phyloP scores from a whole-genome alignment of 805 yeast species.

The Huiozyma naganishii region DNA sequence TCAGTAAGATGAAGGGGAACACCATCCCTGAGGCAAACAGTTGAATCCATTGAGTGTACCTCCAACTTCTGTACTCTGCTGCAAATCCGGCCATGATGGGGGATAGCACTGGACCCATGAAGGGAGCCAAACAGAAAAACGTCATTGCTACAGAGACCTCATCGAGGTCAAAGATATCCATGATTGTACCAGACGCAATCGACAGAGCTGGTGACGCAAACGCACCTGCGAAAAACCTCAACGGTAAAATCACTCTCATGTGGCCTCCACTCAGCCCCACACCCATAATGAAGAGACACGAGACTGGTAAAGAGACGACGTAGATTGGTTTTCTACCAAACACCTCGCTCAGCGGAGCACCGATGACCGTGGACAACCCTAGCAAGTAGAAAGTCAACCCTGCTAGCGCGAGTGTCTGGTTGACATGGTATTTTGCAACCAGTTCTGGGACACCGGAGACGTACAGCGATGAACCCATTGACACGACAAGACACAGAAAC shows the following conservation, averaged over 20 bases:
- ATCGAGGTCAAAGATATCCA: slow-evolving; percentile 62
- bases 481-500: slow-evolving; percentile 51
- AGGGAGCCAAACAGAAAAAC: slow-evolving; percentile 67
- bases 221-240: slow-evolving; percentile 65
- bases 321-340: slow-evolving; percentile 60
- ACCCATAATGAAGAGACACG: slow-evolving; percentile 67
- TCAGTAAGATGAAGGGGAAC: slow-evolving; percentile 36
- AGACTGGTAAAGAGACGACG: slow-evolving; percentile 45
- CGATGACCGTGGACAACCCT: slow-evolving; percentile 64
- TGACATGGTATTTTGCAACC: slow-evolving; percentile 36
- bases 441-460: slow-evolving; percentile 55
- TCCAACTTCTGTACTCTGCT: slow-evolving; percentile 49
- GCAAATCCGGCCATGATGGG: slow-evolving; percentile 70
- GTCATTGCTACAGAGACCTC: slow-evolving; percentile 67
- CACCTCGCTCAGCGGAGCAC: slow-evolving; percentile 64
- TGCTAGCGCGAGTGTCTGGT: slow-evolving; percentile 50
- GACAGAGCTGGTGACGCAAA: slow-evolving; percentile 77
- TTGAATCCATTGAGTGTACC: slow-evolving; percentile 64
- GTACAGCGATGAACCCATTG: slow-evolving; percentile 66
- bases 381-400: slow-evolving; percentile 62
- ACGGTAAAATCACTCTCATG: slow-evolving; percentile 50
- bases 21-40: slow-evolving; percentile 52
- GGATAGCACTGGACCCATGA: slow-evolving; percentile 70
- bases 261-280: slow-evolving; percentile 51
- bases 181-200: slow-evolving; percentile 74